Base-by-base conservation (phyloP, 2,329 filamentous ascomycete species). In the Pleurostoma richardsiae region DNA sequence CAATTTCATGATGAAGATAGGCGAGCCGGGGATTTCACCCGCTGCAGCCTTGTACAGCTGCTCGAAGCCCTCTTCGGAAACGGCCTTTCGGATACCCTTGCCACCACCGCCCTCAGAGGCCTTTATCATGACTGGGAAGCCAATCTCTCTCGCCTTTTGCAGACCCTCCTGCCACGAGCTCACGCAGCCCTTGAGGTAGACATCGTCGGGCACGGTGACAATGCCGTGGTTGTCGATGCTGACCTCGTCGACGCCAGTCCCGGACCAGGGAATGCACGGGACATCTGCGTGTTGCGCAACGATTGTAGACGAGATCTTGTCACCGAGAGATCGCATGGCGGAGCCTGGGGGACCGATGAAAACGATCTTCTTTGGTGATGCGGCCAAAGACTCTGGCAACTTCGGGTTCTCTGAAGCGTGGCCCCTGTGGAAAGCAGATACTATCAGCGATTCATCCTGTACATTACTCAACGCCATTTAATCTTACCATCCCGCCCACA, bases 1-100 rank as follows among this genome's bases (percentile, higher is more conserved):
- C 53, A 99, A 77, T 82, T 99, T 96, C 94, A 99, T 99, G 74
- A 99, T 95, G 80, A 99, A 99, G 71, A 99, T 99, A 57, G 95
- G 94, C 30, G 94, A 99, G 42, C 95, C 95, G 8, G 94, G 95
- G 56, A 99, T 97, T 70, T 99, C 95, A 68, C 86, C 95, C 4
- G 94, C 91, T 27, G 95, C 94, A 41, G 92, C 94, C 70, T 95
- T 94, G 79, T 97, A 99, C 41, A 97, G 77, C 57, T 79, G 76
- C 63, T 86, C 79, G 60, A 99, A 99, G 53, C 87, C 84, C 39
- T 92, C 86, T 66, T 96, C 91, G 51, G 77, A 77, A 52, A 89
- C 77, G 56, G 94, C 94, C 74, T 97, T 96, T 66, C 95, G 90
- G 65, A 99, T 99, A 79, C 94, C 94, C 77, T 99, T 99, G 66